Conservation (phyloP, 306 rosid genomes). For the Aeschynomene evenia region DNA sequence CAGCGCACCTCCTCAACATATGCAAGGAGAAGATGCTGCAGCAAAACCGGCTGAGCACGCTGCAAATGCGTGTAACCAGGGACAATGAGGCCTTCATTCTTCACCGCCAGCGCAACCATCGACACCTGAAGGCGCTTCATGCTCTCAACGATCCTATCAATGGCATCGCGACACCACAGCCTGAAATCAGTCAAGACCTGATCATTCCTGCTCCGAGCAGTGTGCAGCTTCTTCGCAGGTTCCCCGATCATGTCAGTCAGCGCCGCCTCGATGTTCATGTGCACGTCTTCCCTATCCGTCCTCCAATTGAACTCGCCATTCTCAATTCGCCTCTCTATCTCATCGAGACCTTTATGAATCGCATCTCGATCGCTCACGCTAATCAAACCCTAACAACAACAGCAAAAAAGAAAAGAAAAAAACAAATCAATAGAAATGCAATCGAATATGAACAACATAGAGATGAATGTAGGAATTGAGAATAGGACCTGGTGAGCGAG, state of each 20-base stretch:
- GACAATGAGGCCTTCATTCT: slow-evolving; percentile 73
- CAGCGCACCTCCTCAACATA: slow-evolving; percentile 88
- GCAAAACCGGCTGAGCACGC: slow-evolving; percentile 87
- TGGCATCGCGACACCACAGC: slow-evolving; percentile 88
- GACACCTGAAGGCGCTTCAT: slow-evolving; percentile 70
- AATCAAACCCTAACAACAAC: slow-evolving; percentile 63
- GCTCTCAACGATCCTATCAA: slow-evolving; percentile 56
- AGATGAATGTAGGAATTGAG: no score
- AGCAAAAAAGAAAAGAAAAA: background rate
- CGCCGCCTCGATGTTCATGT: slow-evolving; percentile 97
- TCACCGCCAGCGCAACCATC: slow-evolving; percentile 55
- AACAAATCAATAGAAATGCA: background rate
- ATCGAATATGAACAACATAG: background rate
- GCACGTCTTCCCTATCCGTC: slow-evolving; percentile 92
- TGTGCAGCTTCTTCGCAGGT: slow-evolving; percentile 94
- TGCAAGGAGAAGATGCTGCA: slow-evolving; percentile 82
- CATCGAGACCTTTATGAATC: slow-evolving; percentile 65
- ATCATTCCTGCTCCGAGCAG: slow-evolving; percentile 91
- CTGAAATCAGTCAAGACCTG: slow-evolving; percentile 79
- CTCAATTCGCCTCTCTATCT: slow-evolving; percentile 69
- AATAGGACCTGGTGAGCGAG: slow-evolving; percentile 71
- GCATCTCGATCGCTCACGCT: slow-evolving; percentile 59
- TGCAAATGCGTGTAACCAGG: slow-evolving; percentile 96
- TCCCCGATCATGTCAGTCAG: slow-evolving; percentile 90
- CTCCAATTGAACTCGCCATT: slow-evolving; percentile 85